A percentile compares a stretch with the other conserved stretches of the same genome.
phyloP scores from a whole-genome alignment of 2,329 filamentous ascomycete species.

The Venturia aucupariae region DNA sequence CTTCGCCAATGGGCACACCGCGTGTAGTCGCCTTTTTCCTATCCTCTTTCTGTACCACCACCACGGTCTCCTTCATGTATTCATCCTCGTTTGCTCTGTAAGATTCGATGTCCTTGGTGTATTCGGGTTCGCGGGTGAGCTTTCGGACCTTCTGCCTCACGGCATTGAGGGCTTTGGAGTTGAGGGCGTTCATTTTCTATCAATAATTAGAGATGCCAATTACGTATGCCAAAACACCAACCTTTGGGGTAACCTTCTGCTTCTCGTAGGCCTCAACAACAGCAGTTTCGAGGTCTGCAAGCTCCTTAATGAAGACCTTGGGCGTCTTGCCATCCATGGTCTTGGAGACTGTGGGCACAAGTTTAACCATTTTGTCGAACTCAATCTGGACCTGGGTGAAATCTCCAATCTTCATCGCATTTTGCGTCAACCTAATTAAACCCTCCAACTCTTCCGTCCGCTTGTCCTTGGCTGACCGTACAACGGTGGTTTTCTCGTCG shows the following conservation, averaged over 20 bases:
- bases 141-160: slow-evolving; percentile 99
- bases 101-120: slow-evolving; percentile 74
- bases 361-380: slow-evolving; percentile 52
- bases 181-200: slow-evolving; percentile 92
- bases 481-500: slow-evolving; percentile 73
- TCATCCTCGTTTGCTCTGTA: slow-evolving; percentile 78
- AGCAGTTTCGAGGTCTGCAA: slow-evolving; percentile 87
- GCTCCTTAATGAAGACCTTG: slow-evolving; percentile 84
- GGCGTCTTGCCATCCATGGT: slow-evolving; percentile 65
- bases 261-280: slow-evolving; percentile 91
- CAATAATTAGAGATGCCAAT: neutral
- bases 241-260: slow-evolving; percentile 84
- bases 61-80: slow-evolving; percentile 79
- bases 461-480: slow-evolving; percentile 99
- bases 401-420: slow-evolving; percentile 94
- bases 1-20: slow-evolving; percentile 39
- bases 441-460: slow-evolving; percentile 85
- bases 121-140: slow-evolving; percentile 75
- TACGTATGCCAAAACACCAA: neutral
- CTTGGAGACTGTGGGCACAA: slow-evolving; percentile 37
- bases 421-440: slow-evolving; percentile 85
- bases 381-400: slow-evolving; percentile 7
- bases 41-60: slow-evolving; percentile 52
- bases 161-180: slow-evolving; percentile 86
- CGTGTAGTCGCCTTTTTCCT: slow-evolving; percentile 43